Base-by-base conservation (phyloP, 495 filamentous ascomycete genomes). In the Entonaema liquescens region DNA sequence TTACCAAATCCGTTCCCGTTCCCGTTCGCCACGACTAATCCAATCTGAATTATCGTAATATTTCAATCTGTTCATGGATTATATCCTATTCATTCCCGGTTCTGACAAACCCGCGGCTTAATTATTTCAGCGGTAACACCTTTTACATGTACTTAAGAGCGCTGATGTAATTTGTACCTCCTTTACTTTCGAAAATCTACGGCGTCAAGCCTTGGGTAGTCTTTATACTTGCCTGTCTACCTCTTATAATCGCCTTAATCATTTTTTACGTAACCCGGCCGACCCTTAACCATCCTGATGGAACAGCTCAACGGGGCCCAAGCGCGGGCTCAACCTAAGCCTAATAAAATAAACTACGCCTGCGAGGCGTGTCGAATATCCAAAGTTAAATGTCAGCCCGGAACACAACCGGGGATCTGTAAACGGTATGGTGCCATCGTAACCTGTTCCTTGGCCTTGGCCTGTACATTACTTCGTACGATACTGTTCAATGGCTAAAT, bases 301-400 rank as follows among this genome's bases (percentile, higher is more conserved):
- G 70, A 72, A 12, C 59, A 56, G 33, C 25, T 60, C 44, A 65
- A 40, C 13, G 47, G 35, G 15, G 17, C 64, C 23, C 70, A 72
- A 62, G 55, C 36, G 33, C 60, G 65, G 60, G 23, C 49, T 40
- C 49, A 29, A 33, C 60, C 64, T 6, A 72, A 57, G 59, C 59
- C 54, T 9, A 25, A 17, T 58, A 75, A 82, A 58, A 76, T 82
- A 56, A 75, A 75, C 35, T 80, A 82, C 63, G 83, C 83, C 25
- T 85, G 83, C 35, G 83, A 84, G 65, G 81, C 83, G 0, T 85
- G 83, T 64, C 74, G 83, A 50, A 75, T 70, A 15, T 80, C 82
- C 35, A 85, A 85, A 70, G 69, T 83, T 2, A 83, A 79, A 55
- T 85, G 83, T 65, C 81, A 82, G 63, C 67, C 78, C 2, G 80